A percentile compares a stretch with the other conserved stretches of the same genome.
Conservation (phyloP, 164 flowering plant species). For the Cinnamomum chago region DNA sequence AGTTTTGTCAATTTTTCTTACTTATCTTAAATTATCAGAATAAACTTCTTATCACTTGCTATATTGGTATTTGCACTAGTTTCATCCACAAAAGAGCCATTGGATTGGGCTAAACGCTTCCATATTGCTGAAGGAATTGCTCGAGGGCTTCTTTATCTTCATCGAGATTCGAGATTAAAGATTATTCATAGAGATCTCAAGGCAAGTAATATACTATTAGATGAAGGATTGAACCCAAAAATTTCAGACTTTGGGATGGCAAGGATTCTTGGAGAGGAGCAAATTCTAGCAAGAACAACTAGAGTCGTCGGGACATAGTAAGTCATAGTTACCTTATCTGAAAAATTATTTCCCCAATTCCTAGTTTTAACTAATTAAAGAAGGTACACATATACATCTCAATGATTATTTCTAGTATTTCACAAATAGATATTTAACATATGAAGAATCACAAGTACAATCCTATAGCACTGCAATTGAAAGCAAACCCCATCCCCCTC, state of each 20-base stretch:
- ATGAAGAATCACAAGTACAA: not conserved
- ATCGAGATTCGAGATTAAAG: slow-evolving; percentile 45
- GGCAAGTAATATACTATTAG: slow-evolving; percentile 49
- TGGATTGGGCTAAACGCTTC: slow-evolving; percentile 31
- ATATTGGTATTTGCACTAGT: slow-evolving; percentile 18
- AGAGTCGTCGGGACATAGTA: slow-evolving; percentile 39
- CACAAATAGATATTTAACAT: not conserved
- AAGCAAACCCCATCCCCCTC: too few species aligned
- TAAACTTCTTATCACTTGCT: too few species aligned
- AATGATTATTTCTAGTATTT: not conserved
- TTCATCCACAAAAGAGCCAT: not conserved
- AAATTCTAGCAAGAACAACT: slow-evolving; percentile 21
- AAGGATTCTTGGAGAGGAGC: slow-evolving; percentile 31
- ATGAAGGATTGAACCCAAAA: slow-evolving; percentile 40
- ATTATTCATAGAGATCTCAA: slow-evolving; percentile 62
- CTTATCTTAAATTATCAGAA: not conserved
- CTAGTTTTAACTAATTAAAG: not conserved
- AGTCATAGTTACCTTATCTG: slow-evolving; percentile 5
- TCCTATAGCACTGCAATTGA: not conserved
- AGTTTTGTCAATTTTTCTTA: too few species aligned
- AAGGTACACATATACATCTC: too few species aligned
- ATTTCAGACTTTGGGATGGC: slow-evolving; percentile 58
- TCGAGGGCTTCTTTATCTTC: slow-evolving; percentile 59
- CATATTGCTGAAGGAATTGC: slow-evolving; percentile 38
- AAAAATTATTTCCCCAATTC: not conserved